Conservation (phyloP, 371 early-diverging fungal species). For the Lichtheimia hyalospora region DNA sequence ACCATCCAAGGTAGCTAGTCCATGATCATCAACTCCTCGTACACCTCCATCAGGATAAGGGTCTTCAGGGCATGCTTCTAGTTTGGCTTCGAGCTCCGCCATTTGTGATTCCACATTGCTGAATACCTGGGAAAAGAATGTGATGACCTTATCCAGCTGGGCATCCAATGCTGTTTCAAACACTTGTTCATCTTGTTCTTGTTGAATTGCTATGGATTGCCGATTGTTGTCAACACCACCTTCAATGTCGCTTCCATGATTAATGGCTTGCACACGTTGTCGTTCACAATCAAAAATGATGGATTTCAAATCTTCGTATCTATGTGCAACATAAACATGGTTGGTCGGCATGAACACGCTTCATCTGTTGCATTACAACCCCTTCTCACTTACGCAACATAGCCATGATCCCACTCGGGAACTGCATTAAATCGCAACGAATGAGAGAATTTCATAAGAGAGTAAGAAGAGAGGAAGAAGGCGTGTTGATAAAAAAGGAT, state of each 20-base stretch:
- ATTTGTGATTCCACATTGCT: conserved; percentile 4
- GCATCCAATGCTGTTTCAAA: conserved; percentile 10
- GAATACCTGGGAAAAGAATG: conserved; percentile 13
- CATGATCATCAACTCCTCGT: not conserved
- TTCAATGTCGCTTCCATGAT: not conserved
- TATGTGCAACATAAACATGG: conserved; percentile 38
- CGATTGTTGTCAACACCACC: not conserved
- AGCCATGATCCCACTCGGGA: conserved; percentile 16
- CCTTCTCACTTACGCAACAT: conserved; percentile 13
- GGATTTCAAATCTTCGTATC: conserved; percentile 7
- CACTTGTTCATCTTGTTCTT: conserved; percentile 2
- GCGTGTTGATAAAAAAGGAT: not conserved
- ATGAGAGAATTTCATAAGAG: conserved; percentile 16
- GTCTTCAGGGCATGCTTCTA: conserved; percentile 7
- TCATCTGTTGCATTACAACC: conserved; percentile 65
- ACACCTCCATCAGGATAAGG: conserved; percentile 5
- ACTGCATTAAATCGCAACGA: conserved; percentile 11
- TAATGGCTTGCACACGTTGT: conserved; percentile 4
- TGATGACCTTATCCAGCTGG: conserved; percentile 21
- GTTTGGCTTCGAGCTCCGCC: conserved; percentile 3
- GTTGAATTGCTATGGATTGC: not conserved
- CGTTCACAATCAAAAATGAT: conserved; percentile 5
- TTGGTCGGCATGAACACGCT: conserved; percentile 14
- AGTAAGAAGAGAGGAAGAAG: not conserved
- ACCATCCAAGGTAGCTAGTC: not conserved